These are phyloP conservation scores for Chaetothyriales sp. DNA, from an alignment of 2,329 filamentous ascomycete genomes.

Conservation along the genomic window DNA sequence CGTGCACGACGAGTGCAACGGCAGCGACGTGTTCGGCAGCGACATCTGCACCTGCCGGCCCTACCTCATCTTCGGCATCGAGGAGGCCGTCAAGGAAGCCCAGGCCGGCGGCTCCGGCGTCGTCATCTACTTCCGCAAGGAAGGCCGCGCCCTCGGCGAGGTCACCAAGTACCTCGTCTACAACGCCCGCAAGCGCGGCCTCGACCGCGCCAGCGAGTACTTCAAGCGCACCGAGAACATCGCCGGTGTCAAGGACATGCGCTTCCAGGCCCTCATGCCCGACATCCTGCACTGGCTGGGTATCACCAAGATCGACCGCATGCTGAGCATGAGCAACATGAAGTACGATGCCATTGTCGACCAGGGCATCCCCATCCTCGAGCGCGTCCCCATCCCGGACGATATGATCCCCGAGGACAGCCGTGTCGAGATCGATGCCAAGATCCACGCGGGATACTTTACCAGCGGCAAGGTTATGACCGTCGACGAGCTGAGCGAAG, in stretches of 20 bases:
- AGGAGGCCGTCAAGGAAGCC: slow-evolving; percentile 93
- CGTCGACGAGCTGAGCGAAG: slow-evolving; percentile 66
- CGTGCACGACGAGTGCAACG: slow-evolving; percentile 83
- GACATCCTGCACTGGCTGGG: slow-evolving; percentile 96
- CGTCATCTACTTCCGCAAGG: slow-evolving; percentile 97
- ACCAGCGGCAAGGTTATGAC: slow-evolving; percentile 84
- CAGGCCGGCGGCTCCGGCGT: slow-evolving; percentile 87
- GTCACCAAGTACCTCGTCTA: slow-evolving; percentile 76
- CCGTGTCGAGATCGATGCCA: slow-evolving; percentile 95
- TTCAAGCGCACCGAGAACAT: slow-evolving; percentile 98
- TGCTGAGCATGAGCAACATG: slow-evolving; percentile 93
- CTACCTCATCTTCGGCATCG: slow-evolving; percentile 91
- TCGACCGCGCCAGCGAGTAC: slow-evolving; percentile 62
- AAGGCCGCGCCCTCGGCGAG: slow-evolving; percentile 84
- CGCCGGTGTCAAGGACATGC: slow-evolving; percentile 89
- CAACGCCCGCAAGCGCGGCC: slow-evolving; percentile 31
- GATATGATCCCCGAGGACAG: slow-evolving; percentile 90
- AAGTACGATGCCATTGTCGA: slow-evolving; percentile 38
- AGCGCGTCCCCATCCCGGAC: slow-evolving; percentile 82
- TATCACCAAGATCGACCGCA: slow-evolving; percentile 95
- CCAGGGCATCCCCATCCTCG: slow-evolving; percentile 55
- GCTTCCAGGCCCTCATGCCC: slow-evolving; percentile 96
- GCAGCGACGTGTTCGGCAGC: slow-evolving; percentile 91
- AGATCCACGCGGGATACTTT: slow-evolving; percentile 82
- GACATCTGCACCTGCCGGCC: slow-evolving; percentile 91